Percentiles rank a stretch among this genome's conserved stretches.
Evolutionary conservation across 768 basidiomycete species (phyloP).

Genomic region (Mycena galopus): DNA sequence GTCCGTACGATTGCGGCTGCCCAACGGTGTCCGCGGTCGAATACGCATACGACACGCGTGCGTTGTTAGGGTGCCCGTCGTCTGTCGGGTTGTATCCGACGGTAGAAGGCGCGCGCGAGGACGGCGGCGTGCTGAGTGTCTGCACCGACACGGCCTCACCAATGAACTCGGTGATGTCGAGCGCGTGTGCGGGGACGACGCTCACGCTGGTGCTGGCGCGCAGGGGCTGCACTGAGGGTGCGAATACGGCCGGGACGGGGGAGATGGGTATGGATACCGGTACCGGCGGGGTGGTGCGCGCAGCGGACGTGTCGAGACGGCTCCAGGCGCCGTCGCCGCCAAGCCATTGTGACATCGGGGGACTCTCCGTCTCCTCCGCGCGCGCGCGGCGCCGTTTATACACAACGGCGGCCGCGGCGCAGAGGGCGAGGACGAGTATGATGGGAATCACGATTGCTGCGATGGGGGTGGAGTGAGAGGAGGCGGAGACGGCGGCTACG

Average conservation of each 20-base stretch:
- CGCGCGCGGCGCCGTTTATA: slow-evolving; percentile 2
- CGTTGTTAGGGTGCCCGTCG: no score
- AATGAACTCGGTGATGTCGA: slow-evolving; percentile 14
- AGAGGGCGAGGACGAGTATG: slow-evolving; percentile 2
- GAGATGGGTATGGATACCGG: no score
- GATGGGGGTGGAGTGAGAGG: not conserved
- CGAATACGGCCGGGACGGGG: no score
- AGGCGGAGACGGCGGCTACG: not conserved
- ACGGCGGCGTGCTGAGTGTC: not conserved
- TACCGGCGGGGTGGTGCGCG: no score
- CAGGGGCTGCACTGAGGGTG: not conserved
- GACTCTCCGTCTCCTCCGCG: not conserved
- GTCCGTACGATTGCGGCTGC: not conserved
- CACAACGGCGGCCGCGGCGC: not conserved
- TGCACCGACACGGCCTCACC: slow-evolving; percentile 5
- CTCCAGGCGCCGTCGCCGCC: slow-evolving; percentile 29
- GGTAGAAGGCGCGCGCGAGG: not conserved
- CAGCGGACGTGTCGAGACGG: slow-evolving; percentile 24
- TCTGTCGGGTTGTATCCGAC: no score
- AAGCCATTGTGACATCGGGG: not conserved
- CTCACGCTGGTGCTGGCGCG: not conserved
- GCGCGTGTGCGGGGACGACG: not conserved
- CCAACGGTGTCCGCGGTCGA: not conserved
- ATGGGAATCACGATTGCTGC: slow-evolving; percentile 10
- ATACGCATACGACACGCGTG: no score